Base-by-base conservation (phyloP, 495 filamentous ascomycete species). In the Neurospora hispaniola region DNA sequence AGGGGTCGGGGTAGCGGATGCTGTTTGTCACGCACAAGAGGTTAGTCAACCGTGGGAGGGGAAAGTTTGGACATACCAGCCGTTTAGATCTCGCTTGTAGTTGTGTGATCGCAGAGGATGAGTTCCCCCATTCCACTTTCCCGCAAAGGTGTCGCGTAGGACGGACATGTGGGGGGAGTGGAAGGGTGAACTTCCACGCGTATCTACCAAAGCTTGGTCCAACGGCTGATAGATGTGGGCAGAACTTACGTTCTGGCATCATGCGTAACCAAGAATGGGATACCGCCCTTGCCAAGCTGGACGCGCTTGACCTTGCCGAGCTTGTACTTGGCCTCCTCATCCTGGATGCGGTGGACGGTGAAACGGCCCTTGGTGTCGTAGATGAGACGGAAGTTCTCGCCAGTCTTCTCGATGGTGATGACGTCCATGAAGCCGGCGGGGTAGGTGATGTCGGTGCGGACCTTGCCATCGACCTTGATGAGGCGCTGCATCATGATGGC, bases 261-360 rank as follows among this genome's bases (percentile, higher is more conserved):
- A 90, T 98, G 96, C 93, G 96, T 98, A 92, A 98, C 96, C 92
- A 98, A 97, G 93, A 97, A 98, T 93, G 96, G 96, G 89, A 99
- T 96, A 86, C 95, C 96, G 86, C 96, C 96, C 85, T 93, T 93
- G 89, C 96, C 96, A 79, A 99, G 90, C 88, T 99, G 96, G 59
- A 98, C 96, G 78, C 94, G 89, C 92, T 97, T 98, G 88, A 98
- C 96, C 89, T 98, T 99, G 86, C 94, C 94, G 75, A 99, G 89
- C 92, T 99, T 99, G 92, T 96, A 99, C 88, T 91, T 89, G 77
- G 96, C 94, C 92, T 99, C 96, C 88, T 97, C 96, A 74, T 90
- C 86, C 79, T 95, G 92, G 88, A 98, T 97, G 81, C 96, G 93
- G 91, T 99, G 96, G 80, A 99, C 94, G 83, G 96, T 98, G 92